Conservation (phyloP, 2,329 filamentous ascomycete genomes). For the Nemania abortiva region DNA sequence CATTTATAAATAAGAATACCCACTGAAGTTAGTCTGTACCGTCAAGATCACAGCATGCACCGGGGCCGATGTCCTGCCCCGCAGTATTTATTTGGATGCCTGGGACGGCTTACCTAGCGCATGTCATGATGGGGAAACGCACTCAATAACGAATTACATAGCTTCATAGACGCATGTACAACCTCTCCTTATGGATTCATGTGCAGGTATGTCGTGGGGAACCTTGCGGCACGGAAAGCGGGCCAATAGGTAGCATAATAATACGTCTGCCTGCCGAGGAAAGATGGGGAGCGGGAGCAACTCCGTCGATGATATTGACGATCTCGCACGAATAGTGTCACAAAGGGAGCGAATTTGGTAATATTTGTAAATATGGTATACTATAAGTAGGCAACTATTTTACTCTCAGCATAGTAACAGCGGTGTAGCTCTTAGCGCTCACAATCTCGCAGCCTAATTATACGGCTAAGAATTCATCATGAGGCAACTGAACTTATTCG, state of each 20-base stretch:
- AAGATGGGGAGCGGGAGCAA: conserved; percentile 1
- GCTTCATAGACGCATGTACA: neutral
- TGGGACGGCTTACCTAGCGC: conserved; percentile 18
- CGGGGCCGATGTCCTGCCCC: neutral
- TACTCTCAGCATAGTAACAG: neutral
- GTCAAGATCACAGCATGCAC: conserved; percentile 8
- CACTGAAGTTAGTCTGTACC: neutral
- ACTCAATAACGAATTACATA: conserved; percentile 5
- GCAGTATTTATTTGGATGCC: conserved; percentile 28
- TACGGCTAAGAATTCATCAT: neutral
- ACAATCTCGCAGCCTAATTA: neutral
- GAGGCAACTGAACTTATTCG: neutral
- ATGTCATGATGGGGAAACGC: conserved; percentile 10
- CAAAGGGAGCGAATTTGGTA: conserved; percentile 3
- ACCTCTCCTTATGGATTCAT: neutral
- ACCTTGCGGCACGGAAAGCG: neutral
- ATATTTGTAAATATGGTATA: neutral
- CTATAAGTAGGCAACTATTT: neutral
- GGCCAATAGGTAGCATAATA: conserved; percentile 27
- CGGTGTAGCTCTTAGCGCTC: conserved; percentile 1
- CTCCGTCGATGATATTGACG: conserved; percentile 23
- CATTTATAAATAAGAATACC: neutral
- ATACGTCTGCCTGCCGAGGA: conserved; percentile 29
- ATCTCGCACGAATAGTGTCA: conserved; percentile 19
- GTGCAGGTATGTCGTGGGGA: neutral